phyloP scores from a whole-genome alignment of 495 filamentous ascomycete species.

The Aeminium ludgeri region DNA sequence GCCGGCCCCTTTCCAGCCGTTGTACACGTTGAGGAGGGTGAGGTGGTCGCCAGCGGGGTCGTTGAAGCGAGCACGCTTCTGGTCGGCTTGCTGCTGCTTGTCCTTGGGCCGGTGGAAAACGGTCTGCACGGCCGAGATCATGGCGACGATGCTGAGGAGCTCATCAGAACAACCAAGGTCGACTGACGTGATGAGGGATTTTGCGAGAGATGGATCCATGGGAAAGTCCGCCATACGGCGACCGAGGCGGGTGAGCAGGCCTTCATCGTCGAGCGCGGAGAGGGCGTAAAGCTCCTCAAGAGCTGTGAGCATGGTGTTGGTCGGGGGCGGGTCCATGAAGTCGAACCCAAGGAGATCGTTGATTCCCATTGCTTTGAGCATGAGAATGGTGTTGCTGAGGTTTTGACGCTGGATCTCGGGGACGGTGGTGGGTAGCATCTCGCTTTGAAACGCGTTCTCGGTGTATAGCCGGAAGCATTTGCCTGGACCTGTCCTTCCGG shows the following conservation, averaged over 20 bases:
- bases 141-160: constrained; percentile 83
- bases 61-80: constrained; percentile 95
- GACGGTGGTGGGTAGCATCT: constrained; percentile 92
- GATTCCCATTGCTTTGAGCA: constrained; percentile 99
- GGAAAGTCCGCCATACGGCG: constrained; percentile 98
- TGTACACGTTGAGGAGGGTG: constrained; percentile 91
- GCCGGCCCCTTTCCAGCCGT: constrained; percentile 70
- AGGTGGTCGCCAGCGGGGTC: constrained; percentile 89
- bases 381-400: constrained; percentile 82
- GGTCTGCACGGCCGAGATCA: constrained; percentile 61
- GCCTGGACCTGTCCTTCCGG: constrained; percentile 79
- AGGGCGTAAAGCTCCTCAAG: constrained; percentile 89
- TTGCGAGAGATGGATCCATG: constrained; percentile 76
- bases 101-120: constrained; percentile 94
- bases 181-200: constrained; percentile 74
- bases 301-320: constrained; percentile 93
- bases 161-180: constrained; percentile 84
- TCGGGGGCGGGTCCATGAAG: constrained; percentile 96
- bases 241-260: constrained; percentile 77
- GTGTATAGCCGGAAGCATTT: constrained; percentile 96
- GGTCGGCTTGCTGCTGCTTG: constrained; percentile 87
- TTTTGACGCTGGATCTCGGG: constrained; percentile 97
- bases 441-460: constrained; percentile 83
- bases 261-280: constrained; percentile 88
- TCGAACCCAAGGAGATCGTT: constrained; percentile 95